These are phyloP conservation scores for Colletotrichum salicis DNA, from an alignment of 2,329 filamentous ascomycete genomes.

Conservation along the genomic window DNA sequence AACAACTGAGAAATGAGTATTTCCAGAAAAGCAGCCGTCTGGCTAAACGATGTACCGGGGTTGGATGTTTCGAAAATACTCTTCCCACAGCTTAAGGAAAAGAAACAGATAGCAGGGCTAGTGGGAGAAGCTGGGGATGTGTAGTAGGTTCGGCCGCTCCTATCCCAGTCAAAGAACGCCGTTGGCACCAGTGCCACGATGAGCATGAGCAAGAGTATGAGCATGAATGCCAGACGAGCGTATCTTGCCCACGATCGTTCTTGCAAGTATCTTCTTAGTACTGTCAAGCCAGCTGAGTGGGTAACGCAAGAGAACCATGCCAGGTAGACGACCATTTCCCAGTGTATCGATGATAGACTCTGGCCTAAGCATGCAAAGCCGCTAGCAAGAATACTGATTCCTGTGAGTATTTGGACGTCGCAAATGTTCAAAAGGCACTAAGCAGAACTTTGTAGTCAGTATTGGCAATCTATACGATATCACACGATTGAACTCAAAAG, in stretches of 20 bases:
- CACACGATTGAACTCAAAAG: no score
- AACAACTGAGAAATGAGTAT: not conserved
- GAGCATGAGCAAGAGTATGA: not conserved
- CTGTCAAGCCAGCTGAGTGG: conserved; percentile 33
- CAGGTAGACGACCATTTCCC: conserved; percentile 43
- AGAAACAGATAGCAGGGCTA: not conserved
- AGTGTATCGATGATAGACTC: conserved; percentile 39
- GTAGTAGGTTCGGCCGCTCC: no score
- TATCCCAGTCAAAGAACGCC: not conserved
- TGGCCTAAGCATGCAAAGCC: not conserved
- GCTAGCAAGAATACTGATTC: conserved; percentile 42
- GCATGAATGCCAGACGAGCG: not conserved
- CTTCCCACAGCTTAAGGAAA: no score
- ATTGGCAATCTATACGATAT: no score
- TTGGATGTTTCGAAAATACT: no score
- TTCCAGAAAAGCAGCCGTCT: not conserved
- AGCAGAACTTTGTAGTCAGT: no score
- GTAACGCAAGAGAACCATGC: conserved; percentile 48
- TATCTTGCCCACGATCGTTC: not conserved
- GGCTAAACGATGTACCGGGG: not conserved
- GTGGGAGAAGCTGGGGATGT: no score
- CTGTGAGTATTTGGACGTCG: conserved; percentile 46
- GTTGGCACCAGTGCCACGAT: not conserved
- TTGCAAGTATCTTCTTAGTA: not conserved
- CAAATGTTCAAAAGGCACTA: not conserved